These are phyloP conservation scores for Penicillium daleae DNA, from an alignment of 495 filamentous ascomycete species.

Conservation along the genomic window DNA sequence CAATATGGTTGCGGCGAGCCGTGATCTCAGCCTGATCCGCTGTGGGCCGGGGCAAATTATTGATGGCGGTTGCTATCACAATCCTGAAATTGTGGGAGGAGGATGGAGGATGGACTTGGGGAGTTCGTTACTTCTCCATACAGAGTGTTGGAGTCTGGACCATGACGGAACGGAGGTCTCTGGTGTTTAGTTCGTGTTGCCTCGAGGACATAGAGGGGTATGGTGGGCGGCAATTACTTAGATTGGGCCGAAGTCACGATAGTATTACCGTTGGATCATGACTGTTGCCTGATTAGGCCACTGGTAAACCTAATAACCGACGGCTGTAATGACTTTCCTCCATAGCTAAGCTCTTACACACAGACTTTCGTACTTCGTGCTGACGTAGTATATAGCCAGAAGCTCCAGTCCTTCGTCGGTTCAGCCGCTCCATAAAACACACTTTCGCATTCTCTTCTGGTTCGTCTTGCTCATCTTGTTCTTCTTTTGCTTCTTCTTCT, in stretches of 20 bases:
- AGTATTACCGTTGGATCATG: background rate
- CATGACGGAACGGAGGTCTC: background rate
- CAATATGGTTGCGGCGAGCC: background rate
- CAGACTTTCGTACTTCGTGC: background rate
- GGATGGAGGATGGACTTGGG: background rate
- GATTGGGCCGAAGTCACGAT: background rate
- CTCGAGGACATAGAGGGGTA: background rate
- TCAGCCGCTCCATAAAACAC: background rate
- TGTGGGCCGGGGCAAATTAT: background rate
- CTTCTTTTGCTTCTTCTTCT: background rate
- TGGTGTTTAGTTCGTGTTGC: background rate
- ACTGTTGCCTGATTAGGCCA: background rate
- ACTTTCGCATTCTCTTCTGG: background rate
- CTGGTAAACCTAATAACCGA: background rate
- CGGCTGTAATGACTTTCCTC: background rate
- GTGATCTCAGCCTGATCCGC: background rate
- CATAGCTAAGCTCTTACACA: background rate
- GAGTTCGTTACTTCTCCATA: background rate
- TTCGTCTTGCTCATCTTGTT: background rate
- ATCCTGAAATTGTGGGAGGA: background rate
- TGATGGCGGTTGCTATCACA: background rate
- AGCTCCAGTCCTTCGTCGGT: background rate
- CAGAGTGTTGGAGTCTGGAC: background rate
- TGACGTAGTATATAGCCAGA: background rate
- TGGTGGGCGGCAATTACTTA: background rate